Evolutionary conservation across 495 filamentous ascomycete genomes (phyloP).

Genomic region (Thozetella sp.): DNA sequence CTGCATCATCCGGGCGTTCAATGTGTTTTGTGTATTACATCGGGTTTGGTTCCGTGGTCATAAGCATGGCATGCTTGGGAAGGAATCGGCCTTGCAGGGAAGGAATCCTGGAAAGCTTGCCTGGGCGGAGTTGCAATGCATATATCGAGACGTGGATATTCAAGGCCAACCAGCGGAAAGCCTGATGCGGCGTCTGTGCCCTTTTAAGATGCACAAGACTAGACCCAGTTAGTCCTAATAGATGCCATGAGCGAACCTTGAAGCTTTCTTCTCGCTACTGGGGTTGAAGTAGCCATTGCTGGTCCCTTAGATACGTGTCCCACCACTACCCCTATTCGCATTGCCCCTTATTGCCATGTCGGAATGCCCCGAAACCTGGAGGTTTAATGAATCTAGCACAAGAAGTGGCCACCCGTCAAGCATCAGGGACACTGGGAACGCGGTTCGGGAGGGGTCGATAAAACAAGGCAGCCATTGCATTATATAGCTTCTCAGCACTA

Average conservation of each 20-base stretch:
- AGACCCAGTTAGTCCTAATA: not conserved
- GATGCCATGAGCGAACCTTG: not conserved
- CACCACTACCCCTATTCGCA: no score
- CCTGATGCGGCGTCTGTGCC: not conserved
- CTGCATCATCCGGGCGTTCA: conserved; percentile 5
- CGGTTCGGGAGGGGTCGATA: no score
- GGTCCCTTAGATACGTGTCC: no score
- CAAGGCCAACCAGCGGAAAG: not conserved
- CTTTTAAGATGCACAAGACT: not conserved
- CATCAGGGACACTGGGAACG: no score
- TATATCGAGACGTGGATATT: not conserved
- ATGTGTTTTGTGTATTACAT: not conserved
- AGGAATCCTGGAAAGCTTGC: not conserved
- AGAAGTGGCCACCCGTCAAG: no score
- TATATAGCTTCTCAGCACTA: no score
- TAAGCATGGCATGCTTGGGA: not conserved
- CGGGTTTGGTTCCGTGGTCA: not conserved
- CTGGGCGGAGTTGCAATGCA: no score
- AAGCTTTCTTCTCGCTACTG: not conserved
- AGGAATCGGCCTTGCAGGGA: not conserved
- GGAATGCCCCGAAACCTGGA: no score
- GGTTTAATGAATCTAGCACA: no score
- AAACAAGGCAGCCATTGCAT: no score
- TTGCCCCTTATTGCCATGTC: no score
- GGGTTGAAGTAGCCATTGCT: not conserved